Evolutionary conservation across 129 eudicot genomes (phyloP), one percentile per base, ranked within the genome.

Genomic region (Artemisia tridentata): DNA sequence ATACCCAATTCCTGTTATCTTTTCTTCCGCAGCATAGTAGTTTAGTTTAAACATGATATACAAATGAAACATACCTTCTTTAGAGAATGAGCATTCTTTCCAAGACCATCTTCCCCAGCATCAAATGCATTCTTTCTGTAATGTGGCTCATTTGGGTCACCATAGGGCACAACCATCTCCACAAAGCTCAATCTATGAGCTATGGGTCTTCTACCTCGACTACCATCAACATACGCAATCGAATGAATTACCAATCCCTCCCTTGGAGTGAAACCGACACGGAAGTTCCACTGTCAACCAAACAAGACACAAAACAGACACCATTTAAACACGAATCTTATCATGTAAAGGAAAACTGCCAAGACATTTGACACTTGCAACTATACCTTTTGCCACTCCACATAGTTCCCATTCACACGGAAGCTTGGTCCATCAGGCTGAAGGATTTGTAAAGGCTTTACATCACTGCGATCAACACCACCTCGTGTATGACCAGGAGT

Each of bases 121-220:
- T 91, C 97, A 73, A 91, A 91, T 59, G 97, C 97, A 76, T 91
- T 91, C 67, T 91, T 91, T 67, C 97, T 83, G 74, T 91, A 91
- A 83, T 91, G 97, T 19, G 97, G 97, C 18, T 87, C 97, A 74
- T 91, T 91, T 43, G 97, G 97, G 78, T 91, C 97, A 20, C 97
- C 97, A 77, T 87, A 91, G n/a, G 97, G 97, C 55, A 91, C 97
- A 81, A 91, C 97, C 97, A 91, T 91, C 74, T 91, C 97, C 61
- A 91, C 97, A 75, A 91, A 87, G 79, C 97, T 91, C 81, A 91
- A 81, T 78, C 97, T 85, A 72, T 91, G 97, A 41, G 97, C 97
- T 77, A 91, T 83, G 46, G 97, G 89, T 80, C 97, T 85, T 68
- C 97, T 80, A 56, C 97, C 97, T 75, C 97, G 81, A 71, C 93